phyloP scores from a whole-genome alignment of 2,329 filamentous ascomycete species.

The Macrophomina tecta region DNA sequence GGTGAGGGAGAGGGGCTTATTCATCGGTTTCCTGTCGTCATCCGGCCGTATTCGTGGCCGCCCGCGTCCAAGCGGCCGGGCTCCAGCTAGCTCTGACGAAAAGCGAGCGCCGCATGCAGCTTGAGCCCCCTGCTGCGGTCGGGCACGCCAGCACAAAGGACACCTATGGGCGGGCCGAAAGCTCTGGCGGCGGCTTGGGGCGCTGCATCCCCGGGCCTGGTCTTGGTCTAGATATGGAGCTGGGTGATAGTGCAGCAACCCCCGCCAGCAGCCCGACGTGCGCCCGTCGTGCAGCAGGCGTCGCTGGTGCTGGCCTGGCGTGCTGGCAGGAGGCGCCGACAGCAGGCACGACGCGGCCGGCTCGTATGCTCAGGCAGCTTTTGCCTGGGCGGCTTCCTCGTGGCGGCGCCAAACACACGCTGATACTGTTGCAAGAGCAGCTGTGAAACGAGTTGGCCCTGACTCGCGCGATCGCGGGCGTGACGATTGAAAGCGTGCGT shows the following conservation, averaged over 20 bases:
- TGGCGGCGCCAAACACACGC: slow-evolving; percentile 17
- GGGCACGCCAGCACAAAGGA: slow-evolving; percentile 22
- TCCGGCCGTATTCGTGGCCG: slow-evolving; percentile 18
- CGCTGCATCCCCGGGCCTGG: slow-evolving; percentile 18
- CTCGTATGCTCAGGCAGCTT: slow-evolving; percentile 7
- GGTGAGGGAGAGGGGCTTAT: not conserved
- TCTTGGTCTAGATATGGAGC: slow-evolving; percentile 21
- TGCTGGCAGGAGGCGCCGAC: slow-evolving; percentile 10
- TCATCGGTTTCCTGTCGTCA: slow-evolving; percentile 17
- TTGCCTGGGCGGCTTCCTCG: slow-evolving; percentile 13
- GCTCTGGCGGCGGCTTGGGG: slow-evolving; percentile 20
- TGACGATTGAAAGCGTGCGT: slow-evolving; percentile 26
- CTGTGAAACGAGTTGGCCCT: slow-evolving; percentile 23
- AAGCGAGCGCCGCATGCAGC: slow-evolving; percentile 4
- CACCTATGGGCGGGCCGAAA: slow-evolving; percentile 24
- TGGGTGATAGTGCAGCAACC: slow-evolving; percentile 18
- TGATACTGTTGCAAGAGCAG: slow-evolving; percentile 8
- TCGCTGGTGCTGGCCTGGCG: not conserved
- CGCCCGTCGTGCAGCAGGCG: not conserved
- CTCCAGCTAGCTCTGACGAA: slow-evolving; percentile 21
- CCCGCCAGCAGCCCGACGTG: slow-evolving; percentile 10
- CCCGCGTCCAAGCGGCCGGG: slow-evolving; percentile 9
- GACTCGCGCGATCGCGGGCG: slow-evolving; percentile 24
- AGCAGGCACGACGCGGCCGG: not conserved
- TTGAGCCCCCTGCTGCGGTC: slow-evolving; percentile 20